Base-by-base conservation (phyloP, 2,329 filamentous ascomycete species). In the Clonostachys chloroleuca region DNA sequence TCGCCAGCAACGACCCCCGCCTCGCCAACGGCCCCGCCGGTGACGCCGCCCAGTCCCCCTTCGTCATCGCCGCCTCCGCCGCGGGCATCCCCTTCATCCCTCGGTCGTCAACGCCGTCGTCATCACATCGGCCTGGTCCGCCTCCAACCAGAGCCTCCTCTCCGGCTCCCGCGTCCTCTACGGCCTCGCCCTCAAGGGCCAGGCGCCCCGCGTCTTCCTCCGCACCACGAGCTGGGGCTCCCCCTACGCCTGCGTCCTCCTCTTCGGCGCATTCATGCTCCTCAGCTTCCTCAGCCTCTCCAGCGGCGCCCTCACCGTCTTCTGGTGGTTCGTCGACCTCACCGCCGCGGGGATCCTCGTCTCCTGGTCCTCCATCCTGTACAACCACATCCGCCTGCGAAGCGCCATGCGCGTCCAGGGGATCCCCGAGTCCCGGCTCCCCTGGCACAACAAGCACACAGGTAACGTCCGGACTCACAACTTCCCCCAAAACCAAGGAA, bases 61-160 rank as follows among this genome's bases (percentile, higher is more conserved):
- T 84, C 56, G 86, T 92, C 49, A 87, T 91, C 52, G 87, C 86
- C 16, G 82, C 85, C 36, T 73, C 77, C 12, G 77, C 80, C 33
- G 87, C 86, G 3, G 81, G 84, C 1, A 83, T 91, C 48, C 73
- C 71, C 5, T 83, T 77, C 7, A 77, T 91, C 5, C 86, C 0
- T 82, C 81, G 6, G 78, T 92, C 47, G 83, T 92, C 65, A 92
- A 92, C 61, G 87, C 86, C 35, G 74, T 91, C 24, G 84, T 92
- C 54, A 74, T 91, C 53, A 87, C 83, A 0, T 86, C 84, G 0
- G 86, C 84, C 0, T 84, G 81, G 66, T 89, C 85, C 0, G 76
- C 85, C 0, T 82, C 79, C 1, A 90, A 90, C 54, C 81, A 85
- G 53, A 80, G 77, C 57, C 69, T 91, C 34, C 68, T 74, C 39